Conservation (phyloP, 495 filamentous ascomycete genomes). For the Filosporella fistucella region DNA sequence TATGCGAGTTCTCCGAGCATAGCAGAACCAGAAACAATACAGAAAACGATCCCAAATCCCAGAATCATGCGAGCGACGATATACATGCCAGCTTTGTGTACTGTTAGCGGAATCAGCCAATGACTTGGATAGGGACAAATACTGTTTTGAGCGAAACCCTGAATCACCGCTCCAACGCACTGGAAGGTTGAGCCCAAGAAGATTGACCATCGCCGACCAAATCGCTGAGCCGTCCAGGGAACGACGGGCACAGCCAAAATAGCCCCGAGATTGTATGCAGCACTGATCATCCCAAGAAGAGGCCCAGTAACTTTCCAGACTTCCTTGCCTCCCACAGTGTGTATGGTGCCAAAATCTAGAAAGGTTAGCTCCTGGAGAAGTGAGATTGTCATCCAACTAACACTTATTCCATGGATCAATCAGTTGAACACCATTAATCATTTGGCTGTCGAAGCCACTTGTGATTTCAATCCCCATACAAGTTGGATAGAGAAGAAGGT, state of each 20-base stretch:
- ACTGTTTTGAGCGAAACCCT: conserved; percentile 27
- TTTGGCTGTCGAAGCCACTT: conserved; percentile 66
- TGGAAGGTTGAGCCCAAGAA: conserved; percentile 43
- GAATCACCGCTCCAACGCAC: conserved; percentile 41
- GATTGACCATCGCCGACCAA: conserved; percentile 44
- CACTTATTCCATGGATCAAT: conserved; percentile 31
- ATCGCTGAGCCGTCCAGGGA: conserved; percentile 34
- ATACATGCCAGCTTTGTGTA: conserved; percentile 44
- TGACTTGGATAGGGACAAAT: neutral
- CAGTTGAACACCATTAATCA: conserved; percentile 66
- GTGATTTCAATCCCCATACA: conserved; percentile 62
- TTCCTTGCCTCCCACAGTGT: neutral
- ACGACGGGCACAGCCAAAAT: conserved; percentile 44
- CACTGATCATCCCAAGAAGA: conserved; percentile 19
- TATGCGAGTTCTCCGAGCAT: conserved; percentile 62
- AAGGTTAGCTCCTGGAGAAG: too few species aligned
- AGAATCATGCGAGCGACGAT: conserved; percentile 59
- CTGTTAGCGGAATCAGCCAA: neutral
- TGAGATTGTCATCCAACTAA: too few species aligned
- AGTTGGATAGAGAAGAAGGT: conserved; percentile 59
- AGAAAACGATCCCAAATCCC: conserved; percentile 60
- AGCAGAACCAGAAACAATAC: conserved; percentile 58
- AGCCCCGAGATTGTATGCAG: conserved; percentile 39
- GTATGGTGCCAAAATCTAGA: neutral
- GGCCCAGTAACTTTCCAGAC: neutral